Base-by-base conservation (phyloP, 2,329 filamentous ascomycete genomes). In the Fusarium tupiense region DNA sequence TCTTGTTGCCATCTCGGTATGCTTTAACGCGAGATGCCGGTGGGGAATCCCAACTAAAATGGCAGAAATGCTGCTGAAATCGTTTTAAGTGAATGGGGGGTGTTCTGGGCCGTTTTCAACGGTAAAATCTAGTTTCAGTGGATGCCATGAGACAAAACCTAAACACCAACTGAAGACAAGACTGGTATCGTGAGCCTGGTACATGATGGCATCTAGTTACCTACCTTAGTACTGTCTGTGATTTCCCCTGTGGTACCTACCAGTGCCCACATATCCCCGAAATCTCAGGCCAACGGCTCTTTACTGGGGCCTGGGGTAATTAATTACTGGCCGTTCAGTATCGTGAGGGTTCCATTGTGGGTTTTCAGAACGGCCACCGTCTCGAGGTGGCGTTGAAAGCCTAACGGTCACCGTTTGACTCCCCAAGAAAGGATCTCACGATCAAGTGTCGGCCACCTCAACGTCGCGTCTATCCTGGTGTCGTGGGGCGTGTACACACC, bases 11-110 rank as follows among this genome's bases (percentile, higher is more conserved):
- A 56, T 64, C 77, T 78, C 77, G 77, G 77, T 40, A 46, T 64
- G 33, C 47, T 77, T 78, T 79, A 46, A 69, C 66, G 74, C 77
- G 77, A 78, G 61, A 50, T 69, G 49, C 76, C 75, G 75, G 74
- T 66, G 76, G 74, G 64, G 74, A 61, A 65, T 22, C 52, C n/a
- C 16, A 41, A 33, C 37, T 53, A 61, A 57, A 68, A 37, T 46
- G 40, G 53, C 50, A 63, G 47, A 65, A 14, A 58, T 61, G 53
- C 49, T 59, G 26, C n/a, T 24, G 37, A 62, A 47, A 33, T 49
- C 22, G 26, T 40, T 38, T 22, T 17, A 35, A 35, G 33, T 35
- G 7, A 35, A 35, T 35, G 35, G n/a, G n/a, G 37, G 26, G 22
- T n/a, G 20, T 29, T 58, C n/a, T 49, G 61, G 49, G 37, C 33